Percentiles rank a stretch among this genome's conserved stretches.
Evolutionary conservation across 2,329 filamentous ascomycete species (phyloP).

Genomic region (Stachybotrys elegans): DNA sequence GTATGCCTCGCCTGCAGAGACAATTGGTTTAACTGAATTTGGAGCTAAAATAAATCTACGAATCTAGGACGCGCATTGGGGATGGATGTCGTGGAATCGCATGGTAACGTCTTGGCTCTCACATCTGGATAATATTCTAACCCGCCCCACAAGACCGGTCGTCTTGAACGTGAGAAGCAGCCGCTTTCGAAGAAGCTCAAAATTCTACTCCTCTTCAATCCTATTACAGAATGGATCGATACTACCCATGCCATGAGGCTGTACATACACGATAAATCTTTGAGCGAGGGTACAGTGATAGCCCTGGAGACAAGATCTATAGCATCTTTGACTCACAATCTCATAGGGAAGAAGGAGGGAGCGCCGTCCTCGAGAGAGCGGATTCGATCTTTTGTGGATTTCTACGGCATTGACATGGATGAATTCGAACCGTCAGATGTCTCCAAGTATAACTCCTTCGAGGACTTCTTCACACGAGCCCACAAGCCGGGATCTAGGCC

Average conservation of each 20-base stretch:
- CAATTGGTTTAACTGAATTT: neutral
- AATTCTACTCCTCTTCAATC: conserved; percentile 35
- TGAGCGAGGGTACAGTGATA: conserved; percentile 19
- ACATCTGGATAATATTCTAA: neutral
- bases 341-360: conserved; percentile 18
- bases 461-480: conserved; percentile 32
- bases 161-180: conserved; percentile 31
- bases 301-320: neutral
- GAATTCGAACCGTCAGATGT: conserved; percentile 30
- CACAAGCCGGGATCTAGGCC: conserved; percentile 25
- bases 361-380: conserved; percentile 22
- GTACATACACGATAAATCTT: conserved; percentile 28
- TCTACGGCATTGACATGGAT: conserved; percentile 29
- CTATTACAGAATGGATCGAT: conserved; percentile 33
- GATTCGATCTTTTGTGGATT: conserved; percentile 31
- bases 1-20: neutral
- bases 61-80: neutral
- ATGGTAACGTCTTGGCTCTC: conserved; percentile 1
- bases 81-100: conserved; percentile 6
- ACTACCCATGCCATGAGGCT: conserved; percentile 28
- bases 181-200: conserved; percentile 34
- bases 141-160: conserved; percentile 21
- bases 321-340: neutral
- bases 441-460: conserved; percentile 26
- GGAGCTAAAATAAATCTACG: neutral